phyloP scores from a whole-genome alignment of 2,329 filamentous ascomycete species.

The Ophiostoma perfectum region DNA sequence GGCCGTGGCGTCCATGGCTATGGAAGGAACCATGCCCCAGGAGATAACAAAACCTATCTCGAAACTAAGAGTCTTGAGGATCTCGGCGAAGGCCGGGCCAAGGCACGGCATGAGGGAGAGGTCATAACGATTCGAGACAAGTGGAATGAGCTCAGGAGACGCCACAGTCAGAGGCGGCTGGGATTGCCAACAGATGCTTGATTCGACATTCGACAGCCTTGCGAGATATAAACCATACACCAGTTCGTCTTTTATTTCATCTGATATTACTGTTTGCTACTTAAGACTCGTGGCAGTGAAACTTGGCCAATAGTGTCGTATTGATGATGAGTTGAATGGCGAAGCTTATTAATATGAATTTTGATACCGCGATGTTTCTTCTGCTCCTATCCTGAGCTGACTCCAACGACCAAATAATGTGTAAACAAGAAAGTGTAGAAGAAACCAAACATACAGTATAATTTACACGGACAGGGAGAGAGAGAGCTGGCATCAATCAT shows the following conservation, averaged over 20 bases:
- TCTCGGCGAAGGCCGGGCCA: conserved; percentile 44
- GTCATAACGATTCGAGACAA: conserved; percentile 42
- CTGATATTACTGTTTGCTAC: too few relatives aligned
- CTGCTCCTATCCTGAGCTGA: not conserved
- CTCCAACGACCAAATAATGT: not conserved
- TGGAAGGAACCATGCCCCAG: not conserved
- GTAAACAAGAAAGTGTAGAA: not conserved
- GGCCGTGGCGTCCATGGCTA: not conserved
- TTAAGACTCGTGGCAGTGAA: too few relatives aligned
- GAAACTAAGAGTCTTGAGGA: conserved; percentile 48
- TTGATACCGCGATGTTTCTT: not conserved
- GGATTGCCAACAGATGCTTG: conserved; percentile 6
- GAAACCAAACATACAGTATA: not conserved
- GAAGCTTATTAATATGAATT: not conserved
- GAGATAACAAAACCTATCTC: conserved; percentile 5
- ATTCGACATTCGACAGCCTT: too few relatives aligned
- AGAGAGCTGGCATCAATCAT: not conserved
- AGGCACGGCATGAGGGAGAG: conserved; percentile 42
- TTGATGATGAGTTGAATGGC: too few relatives aligned
- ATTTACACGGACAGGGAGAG: not conserved
- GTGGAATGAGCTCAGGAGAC: conserved; percentile 37
- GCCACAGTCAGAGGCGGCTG: conserved; percentile 27
- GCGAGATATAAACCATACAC: too few relatives aligned
- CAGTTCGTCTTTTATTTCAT: too few relatives aligned
- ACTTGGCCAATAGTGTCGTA: too few relatives aligned